Evolutionary conservation across 495 filamentous ascomycete species (phyloP).

Genomic region (Aspergillus panamensis): DNA sequence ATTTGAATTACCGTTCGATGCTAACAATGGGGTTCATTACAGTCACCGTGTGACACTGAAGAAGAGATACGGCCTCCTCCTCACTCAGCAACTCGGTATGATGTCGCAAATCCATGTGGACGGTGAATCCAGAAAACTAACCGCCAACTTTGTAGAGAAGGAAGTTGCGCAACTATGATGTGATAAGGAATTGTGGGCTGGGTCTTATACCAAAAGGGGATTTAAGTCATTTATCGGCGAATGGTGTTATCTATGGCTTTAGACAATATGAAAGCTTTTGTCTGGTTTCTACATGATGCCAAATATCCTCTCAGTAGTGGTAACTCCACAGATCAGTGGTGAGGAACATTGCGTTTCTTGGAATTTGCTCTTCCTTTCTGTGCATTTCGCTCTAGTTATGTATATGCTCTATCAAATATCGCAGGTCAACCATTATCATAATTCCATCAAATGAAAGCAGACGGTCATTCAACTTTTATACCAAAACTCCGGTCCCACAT

Average conservation of each 20-base stretch:
- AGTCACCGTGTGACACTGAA: conserved; percentile 90
- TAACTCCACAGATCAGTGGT: background rate
- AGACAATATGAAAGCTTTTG: conserved; percentile 29
- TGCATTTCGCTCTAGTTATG: conserved; percentile 18
- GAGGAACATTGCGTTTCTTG: conserved; percentile 7
- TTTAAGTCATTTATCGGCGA: conserved; percentile 38
- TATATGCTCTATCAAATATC: conserved; percentile 19
- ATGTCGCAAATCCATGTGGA: background rate
- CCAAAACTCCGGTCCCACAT: conserved; percentile 36
- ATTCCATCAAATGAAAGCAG: conserved; percentile 18
- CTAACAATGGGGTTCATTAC: conserved; percentile 7
- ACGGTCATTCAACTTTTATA: conserved; percentile 29
- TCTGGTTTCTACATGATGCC: conserved; percentile 15
- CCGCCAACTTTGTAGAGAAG: conserved; percentile 22
- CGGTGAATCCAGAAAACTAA: conserved; percentile 13
- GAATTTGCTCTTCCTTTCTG: conserved; percentile 7
- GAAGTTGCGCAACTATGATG: conserved; percentile 32
- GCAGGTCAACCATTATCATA: conserved; percentile 20
- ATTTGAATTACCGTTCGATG: background rate
- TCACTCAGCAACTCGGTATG: conserved; percentile 71
- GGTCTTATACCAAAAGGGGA: conserved; percentile 30
- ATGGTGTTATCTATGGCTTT: conserved; percentile 44
- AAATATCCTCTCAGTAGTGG: conserved; percentile 3
- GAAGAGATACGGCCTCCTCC: conserved; percentile 80
- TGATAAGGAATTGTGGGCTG: conserved; percentile 7